Evolutionary conservation across 495 filamentous ascomycete species (phyloP).

Genomic region (Daldinia decipiens): DNA sequence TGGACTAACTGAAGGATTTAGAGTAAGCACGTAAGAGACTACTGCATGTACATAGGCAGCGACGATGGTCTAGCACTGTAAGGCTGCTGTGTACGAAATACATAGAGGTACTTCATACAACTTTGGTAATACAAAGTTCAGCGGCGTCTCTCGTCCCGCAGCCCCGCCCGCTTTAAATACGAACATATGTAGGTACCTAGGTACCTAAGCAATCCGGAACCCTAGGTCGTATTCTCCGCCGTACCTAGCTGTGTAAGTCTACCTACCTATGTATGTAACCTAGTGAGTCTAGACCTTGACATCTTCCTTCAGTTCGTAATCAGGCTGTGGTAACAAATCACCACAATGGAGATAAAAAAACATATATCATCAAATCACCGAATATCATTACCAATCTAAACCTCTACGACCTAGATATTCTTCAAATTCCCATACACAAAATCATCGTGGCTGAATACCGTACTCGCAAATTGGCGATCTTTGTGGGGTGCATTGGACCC

Average conservation of each 20-base stretch:
- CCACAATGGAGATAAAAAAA: not conserved
- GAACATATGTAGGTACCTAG: too few species aligned
- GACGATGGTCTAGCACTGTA: not conserved
- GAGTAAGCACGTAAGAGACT: not conserved
- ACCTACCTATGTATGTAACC: too few species aligned
- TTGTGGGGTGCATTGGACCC: slow-evolving; percentile 38
- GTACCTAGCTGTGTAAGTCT: slow-evolving; percentile 13
- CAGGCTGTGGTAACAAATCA: not conserved
- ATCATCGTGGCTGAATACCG: slow-evolving; percentile 4
- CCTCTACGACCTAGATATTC: not conserved
- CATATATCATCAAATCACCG: not conserved
- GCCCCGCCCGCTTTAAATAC: slow-evolving; percentile 38
- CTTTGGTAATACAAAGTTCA: not conserved
- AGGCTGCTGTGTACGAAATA: not conserved
- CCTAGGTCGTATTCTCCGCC: not conserved
- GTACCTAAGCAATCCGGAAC: too few species aligned
- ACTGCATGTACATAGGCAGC: too few species aligned
- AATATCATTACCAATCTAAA: not conserved
- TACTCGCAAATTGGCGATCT: slow-evolving; percentile 29
- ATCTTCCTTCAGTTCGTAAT: not conserved
- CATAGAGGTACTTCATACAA: not conserved
- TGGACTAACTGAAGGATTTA: not conserved
- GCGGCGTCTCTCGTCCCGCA: slow-evolving; percentile 22
- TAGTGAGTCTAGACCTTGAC: slow-evolving; percentile 27
- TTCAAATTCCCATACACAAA: not conserved